phyloP scores from a whole-genome alignment of 768 basidiomycete genomes.

The Boletus tylopilopsis region DNA sequence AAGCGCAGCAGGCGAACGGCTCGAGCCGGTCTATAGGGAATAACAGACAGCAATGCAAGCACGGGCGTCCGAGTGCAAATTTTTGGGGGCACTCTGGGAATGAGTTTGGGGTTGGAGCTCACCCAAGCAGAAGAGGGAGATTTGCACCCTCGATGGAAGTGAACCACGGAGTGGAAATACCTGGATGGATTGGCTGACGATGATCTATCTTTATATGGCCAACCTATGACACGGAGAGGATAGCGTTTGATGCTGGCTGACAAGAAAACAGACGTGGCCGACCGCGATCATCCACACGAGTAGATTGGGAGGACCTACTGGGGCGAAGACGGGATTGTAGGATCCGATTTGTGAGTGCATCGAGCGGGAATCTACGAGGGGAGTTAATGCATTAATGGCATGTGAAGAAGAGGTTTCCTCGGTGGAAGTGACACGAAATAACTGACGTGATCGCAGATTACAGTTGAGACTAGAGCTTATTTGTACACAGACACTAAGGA shows the following conservation, averaged over 20 bases:
- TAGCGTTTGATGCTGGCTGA: not conserved
- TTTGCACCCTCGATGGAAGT: slow-evolving; percentile 6
- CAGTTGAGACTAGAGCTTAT: no score
- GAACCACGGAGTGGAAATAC: not conserved
- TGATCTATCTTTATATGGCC: slow-evolving; percentile 15
- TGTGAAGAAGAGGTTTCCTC: no score
- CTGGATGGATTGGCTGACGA: no score
- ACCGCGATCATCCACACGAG: no score
- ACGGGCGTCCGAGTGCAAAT: slow-evolving; percentile 1
- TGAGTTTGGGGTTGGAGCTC: not conserved
- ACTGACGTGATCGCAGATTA: slow-evolving; percentile 22
- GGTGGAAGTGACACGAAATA: slow-evolving; percentile 41
- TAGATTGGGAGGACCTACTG: no score
- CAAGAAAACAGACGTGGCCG: not conserved
- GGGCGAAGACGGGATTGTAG: slow-evolving; percentile 28
- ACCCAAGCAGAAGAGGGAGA: slow-evolving; percentile 4
- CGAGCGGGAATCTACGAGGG: slow-evolving; percentile 20
- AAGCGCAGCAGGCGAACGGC: not conserved
- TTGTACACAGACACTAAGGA: no score
- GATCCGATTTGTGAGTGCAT: not conserved
- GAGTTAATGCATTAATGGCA: slow-evolving; percentile 30
- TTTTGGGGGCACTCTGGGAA: not conserved
- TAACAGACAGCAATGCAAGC: not conserved
- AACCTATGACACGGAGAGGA: not conserved
- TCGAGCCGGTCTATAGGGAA: not conserved